Percentiles rank a stretch among this genome's conserved stretches.
phyloP scores from a whole-genome alignment of 2,329 filamentous ascomycete genomes.

The Pseudogymnoascus sp. region DNA sequence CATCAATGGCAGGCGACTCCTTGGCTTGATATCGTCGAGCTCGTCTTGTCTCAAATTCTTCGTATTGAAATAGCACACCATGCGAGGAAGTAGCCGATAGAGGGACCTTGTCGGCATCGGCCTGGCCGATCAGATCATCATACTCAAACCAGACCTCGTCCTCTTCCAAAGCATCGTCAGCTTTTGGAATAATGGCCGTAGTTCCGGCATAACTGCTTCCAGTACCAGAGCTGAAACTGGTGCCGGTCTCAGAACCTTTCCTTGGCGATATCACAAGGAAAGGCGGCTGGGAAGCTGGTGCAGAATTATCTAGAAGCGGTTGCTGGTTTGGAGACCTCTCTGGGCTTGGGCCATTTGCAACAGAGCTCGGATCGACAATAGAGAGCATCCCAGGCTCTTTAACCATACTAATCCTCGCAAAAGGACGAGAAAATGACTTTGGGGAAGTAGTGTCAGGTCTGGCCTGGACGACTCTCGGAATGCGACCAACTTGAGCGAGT shows the following conservation, averaged over 20 bases:
- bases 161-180: constrained; percentile 58
- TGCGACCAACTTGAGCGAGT: constrained; percentile 75
- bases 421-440: constrained; percentile 81
- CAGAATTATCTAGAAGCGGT: neutral
- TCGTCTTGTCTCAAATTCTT: constrained; percentile 36
- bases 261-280: constrained; percentile 70
- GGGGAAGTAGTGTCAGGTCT: constrained; percentile 61
- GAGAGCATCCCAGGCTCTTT: constrained; percentile 22
- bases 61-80: constrained; percentile 50
- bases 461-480: constrained; percentile 71
- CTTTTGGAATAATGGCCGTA: constrained; percentile 59
- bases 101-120: constrained; percentile 39
- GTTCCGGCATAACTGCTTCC: constrained; percentile 51
- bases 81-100: constrained; percentile 51
- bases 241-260: constrained; percentile 61
- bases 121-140: constrained; percentile 75
- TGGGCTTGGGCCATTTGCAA: constrained; percentile 43
- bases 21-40: constrained; percentile 18
- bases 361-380: constrained; percentile 34
- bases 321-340: constrained; percentile 23
- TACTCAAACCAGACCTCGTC: constrained; percentile 90
- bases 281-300: neutral
- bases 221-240: constrained; percentile 55
- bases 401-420: constrained; percentile 49
- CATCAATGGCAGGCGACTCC: constrained; percentile 20